These are phyloP conservation scores for Xerocomus brunneocitrinus DNA, from an alignment of 768 basidiomycete genomes.

Conservation along the genomic window DNA sequence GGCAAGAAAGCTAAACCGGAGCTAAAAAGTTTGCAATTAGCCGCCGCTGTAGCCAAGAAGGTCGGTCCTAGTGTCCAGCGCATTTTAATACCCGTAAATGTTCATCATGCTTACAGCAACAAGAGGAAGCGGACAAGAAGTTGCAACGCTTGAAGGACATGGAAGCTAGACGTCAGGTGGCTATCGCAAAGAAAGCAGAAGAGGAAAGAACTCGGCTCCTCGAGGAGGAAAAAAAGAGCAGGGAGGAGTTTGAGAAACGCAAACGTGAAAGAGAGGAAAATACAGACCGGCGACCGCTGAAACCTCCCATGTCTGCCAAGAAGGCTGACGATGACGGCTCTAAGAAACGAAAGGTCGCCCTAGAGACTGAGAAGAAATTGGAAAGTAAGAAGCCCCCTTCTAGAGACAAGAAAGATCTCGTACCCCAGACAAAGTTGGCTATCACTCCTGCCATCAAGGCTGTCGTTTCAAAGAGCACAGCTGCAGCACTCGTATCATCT, in stretches of 20 bases:
- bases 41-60: slow-evolving; percentile 84
- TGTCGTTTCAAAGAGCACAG: slow-evolving; percentile 32
- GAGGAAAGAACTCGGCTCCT: slow-evolving; percentile 61
- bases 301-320: slow-evolving; percentile 41
- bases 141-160: slow-evolving; percentile 69
- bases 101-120: slow-evolving; percentile 54
- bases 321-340: slow-evolving; percentile 70
- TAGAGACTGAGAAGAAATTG: slow-evolving; percentile 51
- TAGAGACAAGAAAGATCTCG: slow-evolving; percentile 45
- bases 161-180: slow-evolving; percentile 74
- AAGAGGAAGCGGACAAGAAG: slow-evolving; percentile 83
- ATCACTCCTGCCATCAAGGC: slow-evolving; percentile 24
- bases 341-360: slow-evolving; percentile 65
- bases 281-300: slow-evolving; percentile 63
- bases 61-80: slow-evolving; percentile 37
- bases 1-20: slow-evolving; percentile 71
- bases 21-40: slow-evolving; percentile 78
- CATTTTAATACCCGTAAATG: not conserved
- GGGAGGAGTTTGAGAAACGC: slow-evolving; percentile 69
- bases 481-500: slow-evolving; percentile 33
- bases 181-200: slow-evolving; percentile 68
- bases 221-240: slow-evolving; percentile 68
- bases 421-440: slow-evolving; percentile 23
- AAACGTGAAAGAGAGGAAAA: slow-evolving; percentile 80
- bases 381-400: slow-evolving; percentile 59